Percentiles rank a stretch among this genome's conserved stretches.
Conservation (phyloP, 176 grass and related monocot genomes). For the Phyllostachys edulis region DNA sequence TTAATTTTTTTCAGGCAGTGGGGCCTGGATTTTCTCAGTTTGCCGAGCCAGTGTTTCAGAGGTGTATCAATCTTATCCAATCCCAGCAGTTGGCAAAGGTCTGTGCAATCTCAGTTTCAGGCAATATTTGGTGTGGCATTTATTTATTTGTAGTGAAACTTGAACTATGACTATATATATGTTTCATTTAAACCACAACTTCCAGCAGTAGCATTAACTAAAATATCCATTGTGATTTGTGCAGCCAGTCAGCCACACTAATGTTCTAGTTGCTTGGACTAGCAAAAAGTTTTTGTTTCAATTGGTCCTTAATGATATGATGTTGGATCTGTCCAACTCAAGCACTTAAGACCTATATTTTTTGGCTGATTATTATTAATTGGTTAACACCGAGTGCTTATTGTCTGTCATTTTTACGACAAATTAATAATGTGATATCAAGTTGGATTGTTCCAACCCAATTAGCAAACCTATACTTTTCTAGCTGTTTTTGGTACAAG, state of each 20-base stretch:
- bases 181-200: no score
- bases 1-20: constrained; percentile 63
- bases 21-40: constrained; percentile 94
- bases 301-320: not conserved
- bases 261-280: constrained; percentile 22
- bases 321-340: not conserved
- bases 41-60: constrained; percentile 92
- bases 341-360: not conserved
- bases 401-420: not conserved
- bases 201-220: no score
- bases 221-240: not conserved
- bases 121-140: not conserved
- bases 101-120: constrained; percentile 11
- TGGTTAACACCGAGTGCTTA: constrained; percentile 1
- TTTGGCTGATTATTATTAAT: not conserved
- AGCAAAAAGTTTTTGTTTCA: not conserved
- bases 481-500: not conserved
- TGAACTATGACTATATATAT: no score
- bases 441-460: not conserved
- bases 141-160: not conserved
- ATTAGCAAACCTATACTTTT: not conserved
- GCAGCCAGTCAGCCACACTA: not conserved
- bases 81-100: constrained; percentile 94
- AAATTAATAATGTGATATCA: constrained; percentile 8
- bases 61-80: constrained; percentile 84